phyloP scores from a whole-genome alignment of 768 basidiomycete genomes.

The Antrodiella citrinella region DNA sequence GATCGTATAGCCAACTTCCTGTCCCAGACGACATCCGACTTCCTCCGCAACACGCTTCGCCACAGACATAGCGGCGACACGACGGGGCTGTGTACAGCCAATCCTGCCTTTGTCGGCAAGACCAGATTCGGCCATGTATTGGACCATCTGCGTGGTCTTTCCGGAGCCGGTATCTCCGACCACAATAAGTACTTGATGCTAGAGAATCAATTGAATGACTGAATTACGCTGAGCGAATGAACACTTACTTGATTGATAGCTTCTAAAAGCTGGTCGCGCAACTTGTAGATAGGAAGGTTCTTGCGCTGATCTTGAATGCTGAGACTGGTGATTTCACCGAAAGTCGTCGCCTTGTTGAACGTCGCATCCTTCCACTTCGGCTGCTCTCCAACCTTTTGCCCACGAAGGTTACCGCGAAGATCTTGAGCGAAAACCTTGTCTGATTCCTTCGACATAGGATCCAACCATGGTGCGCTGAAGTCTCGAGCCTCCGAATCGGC shows the following conservation, averaged over 20 bases:
- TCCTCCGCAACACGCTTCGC: conserved; percentile 98
- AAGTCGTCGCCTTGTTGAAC: conserved; percentile 94
- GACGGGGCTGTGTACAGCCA: conserved; percentile 97
- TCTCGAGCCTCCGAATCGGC: conserved; percentile 93
- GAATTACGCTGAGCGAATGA: not conserved
- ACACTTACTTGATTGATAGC: conserved; percentile 79
- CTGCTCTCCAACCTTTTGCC: conserved; percentile 74
- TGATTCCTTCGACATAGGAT: conserved; percentile 87
- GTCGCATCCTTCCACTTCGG: conserved; percentile 89
- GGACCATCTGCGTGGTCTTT: conserved; percentile 99
- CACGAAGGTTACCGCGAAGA: conserved; percentile 69
- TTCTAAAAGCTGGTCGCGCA: conserved; percentile 81
- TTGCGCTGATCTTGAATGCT: conserved; percentile 93
- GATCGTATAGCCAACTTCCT: conserved; percentile 97
- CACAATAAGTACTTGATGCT: conserved; percentile 97
- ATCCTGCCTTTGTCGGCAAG: conserved; percentile 86
- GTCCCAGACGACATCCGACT: conserved; percentile 93
- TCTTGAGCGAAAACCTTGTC: conserved; percentile 94
- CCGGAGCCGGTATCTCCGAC: conserved; percentile 98
- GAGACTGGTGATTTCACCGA: conserved; percentile 83
- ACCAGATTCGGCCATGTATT: conserved; percentile 93
- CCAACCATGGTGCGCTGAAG: conserved; percentile 94
- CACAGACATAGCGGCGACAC: conserved; percentile 98
- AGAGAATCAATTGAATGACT: conserved; percentile 16
- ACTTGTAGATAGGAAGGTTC: conserved; percentile 90